Conservation (phyloP, 1,284 basidiomycete genomes). For the Cystobasidiaceae sp. region DNA sequence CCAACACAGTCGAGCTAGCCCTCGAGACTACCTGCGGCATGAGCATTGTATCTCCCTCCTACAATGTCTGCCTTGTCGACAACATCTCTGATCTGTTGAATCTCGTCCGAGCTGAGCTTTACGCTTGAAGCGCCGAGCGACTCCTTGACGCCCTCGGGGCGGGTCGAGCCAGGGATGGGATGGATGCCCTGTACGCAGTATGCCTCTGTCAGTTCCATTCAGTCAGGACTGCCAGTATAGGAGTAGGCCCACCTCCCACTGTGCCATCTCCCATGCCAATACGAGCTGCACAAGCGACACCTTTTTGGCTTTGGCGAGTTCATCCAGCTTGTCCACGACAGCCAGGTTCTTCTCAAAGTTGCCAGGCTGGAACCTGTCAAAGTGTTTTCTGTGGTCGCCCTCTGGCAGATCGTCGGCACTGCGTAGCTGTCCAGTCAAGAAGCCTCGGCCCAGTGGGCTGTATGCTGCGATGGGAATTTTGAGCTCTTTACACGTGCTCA, state of each 20-base stretch:
- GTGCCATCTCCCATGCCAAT: conserved; percentile 60
- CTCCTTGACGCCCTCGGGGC: conserved; percentile 43
- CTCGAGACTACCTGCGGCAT: neutral
- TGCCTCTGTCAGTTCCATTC: neutral
- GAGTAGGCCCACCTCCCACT: conserved; percentile 51
- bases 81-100: conserved; percentile 37
- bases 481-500: conserved; percentile 50
- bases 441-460: conserved; percentile 59
- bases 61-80: conserved; percentile 32
- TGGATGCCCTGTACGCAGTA: conserved; percentile 34
- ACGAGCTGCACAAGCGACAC: conserved; percentile 57
- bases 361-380: conserved; percentile 48
- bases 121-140: conserved; percentile 41
- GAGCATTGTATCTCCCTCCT: conserved; percentile 36
- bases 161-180: conserved; percentile 47
- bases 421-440: conserved; percentile 58
- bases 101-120: conserved; percentile 38
- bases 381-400: conserved; percentile 51
- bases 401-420: conserved; percentile 54
- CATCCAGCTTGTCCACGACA: conserved; percentile 52
- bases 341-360: conserved; percentile 60
- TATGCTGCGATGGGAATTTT: conserved; percentile 59
- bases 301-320: conserved; percentile 52
- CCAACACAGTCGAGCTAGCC: too few species aligned
- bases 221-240: too few species aligned